Percentiles rank a stretch among this genome's conserved stretches.
These are phyloP conservation scores for Metschnikowia aberdeeniae DNA, from an alignment of 805 yeast species.

Conservation along the genomic window DNA sequence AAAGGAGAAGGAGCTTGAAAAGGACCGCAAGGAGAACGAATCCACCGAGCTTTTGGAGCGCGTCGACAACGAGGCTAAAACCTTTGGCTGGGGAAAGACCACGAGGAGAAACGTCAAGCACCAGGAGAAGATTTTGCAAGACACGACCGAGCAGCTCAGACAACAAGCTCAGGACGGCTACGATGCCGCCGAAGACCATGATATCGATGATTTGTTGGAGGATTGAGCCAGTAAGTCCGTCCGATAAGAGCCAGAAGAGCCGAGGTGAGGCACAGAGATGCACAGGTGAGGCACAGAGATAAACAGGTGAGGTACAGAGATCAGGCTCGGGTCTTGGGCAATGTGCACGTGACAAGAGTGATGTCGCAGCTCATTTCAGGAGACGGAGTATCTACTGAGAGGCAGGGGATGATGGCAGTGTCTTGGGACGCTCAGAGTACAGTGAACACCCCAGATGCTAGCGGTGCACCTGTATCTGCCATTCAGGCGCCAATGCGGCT, in stretches of 20 bases:
- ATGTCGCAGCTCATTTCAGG: no score
- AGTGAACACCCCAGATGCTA: no score
- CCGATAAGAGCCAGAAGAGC: no score
- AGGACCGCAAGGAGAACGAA: slow-evolving; percentile 28
- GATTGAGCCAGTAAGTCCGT: background rate
- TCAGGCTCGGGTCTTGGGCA: no score
- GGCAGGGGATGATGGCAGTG: no score
- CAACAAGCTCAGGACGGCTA: slow-evolving; percentile 43
- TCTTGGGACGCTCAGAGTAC: no score
- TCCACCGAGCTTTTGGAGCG: slow-evolving; percentile 28
- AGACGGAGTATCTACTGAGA: no score
- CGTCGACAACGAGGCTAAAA: slow-evolving; percentile 36
- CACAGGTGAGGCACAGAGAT: no score
- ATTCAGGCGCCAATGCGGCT: background rate
- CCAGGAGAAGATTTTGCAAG: slow-evolving; percentile 52
- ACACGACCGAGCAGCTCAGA: slow-evolving; percentile 36
- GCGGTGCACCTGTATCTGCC: no score
- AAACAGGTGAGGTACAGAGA: no score
- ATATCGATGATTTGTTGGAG: slow-evolving; percentile 64
- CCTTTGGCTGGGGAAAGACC: slow-evolving; percentile 79
- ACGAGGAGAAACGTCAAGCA: slow-evolving; percentile 57
- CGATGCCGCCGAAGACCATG: slow-evolving; percentile 55
- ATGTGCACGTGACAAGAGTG: no score
- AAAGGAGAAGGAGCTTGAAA: slow-evolving; percentile 36
- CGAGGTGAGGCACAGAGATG: no score